These are phyloP conservation scores for Papiliotrema flavescens DNA, from an alignment of 1,284 basidiomycete genomes.

Conservation along the genomic window DNA sequence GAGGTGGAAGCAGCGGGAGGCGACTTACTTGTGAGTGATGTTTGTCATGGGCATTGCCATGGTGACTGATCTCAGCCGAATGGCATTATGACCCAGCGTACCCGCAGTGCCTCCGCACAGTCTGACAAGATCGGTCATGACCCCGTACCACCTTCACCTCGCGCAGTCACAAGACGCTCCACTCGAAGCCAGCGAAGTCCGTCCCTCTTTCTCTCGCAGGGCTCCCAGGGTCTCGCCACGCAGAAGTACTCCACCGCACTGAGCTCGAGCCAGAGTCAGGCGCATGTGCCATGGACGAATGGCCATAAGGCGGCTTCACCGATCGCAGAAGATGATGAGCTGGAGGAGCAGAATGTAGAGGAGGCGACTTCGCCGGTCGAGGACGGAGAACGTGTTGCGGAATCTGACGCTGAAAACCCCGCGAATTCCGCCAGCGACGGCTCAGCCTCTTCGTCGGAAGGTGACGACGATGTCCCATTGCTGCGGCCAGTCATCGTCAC, in stretches of 20 bases:
- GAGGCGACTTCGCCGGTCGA: neutral
- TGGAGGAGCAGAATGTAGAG: too few relatives aligned
- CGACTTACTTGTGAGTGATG: too few relatives aligned
- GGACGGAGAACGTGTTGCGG: neutral
- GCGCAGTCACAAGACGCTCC: neutral
- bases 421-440: neutral
- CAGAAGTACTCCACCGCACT: neutral
- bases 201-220: neutral
- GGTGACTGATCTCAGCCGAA: too few relatives aligned
- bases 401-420: neutral
- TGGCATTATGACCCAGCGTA: too few relatives aligned
- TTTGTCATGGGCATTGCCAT: too few relatives aligned
- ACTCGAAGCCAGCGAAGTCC: neutral
- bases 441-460: neutral
- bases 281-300: neutral
- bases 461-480: neutral
- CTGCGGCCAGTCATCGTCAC: neutral
- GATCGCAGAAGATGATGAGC: constrained; percentile 2
- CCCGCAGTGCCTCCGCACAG: too few relatives aligned
- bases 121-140: too few relatives aligned
- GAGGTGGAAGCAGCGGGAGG: too few relatives aligned
- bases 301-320: neutral
- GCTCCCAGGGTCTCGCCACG: neutral
- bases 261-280: neutral
- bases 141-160: too few relatives aligned